Evolutionary conservation across 1,284 basidiomycete species (phyloP), one percentile per base, ranked within the genome.

Genomic region (Neonothopanus nambi): DNA sequence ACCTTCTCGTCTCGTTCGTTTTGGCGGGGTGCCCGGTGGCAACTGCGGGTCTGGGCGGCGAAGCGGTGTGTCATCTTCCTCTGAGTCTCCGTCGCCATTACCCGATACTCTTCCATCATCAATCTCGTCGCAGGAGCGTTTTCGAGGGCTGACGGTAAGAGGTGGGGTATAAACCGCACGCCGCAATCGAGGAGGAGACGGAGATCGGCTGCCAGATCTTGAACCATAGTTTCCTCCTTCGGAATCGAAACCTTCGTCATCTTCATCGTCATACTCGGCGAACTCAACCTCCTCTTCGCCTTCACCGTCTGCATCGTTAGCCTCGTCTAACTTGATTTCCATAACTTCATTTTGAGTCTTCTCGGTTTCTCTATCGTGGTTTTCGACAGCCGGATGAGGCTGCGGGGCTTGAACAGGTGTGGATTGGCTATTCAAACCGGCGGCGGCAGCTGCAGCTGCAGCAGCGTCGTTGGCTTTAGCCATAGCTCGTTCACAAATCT

Each of bases 401-500:
- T 28, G 30, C 28, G 37, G 44, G 23, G 26, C 17, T 18, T 47
- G 13, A 30, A 20, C n/a, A 30, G 41, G 20, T 2, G 20, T 49
- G 9, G 28, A 23, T 11, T 12, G 33, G 30, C 35, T 48, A 30
- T 24, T 54, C 20, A 33, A 33, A 33, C 30, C 30, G 9, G 12
- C 36, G 23, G 48, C 24, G 49, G 46, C 55, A 42, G 58, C 51
- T 26, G 60, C 56, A 11, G 59, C 57, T 7, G 67, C 71, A 20
- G 70, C 69, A 21, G 65, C 63, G 24, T 73, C 70, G 40, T 75
- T 74, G 12, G 70, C 73, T 39, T 71, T 73, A 18, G 76, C 63
- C 63, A 80, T 77, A 4, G 85, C 81, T 30, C 87, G 80, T 55
- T 85, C 80, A 65, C 88, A 90, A 30, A 89, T 81, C 15, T 73